These are phyloP conservation scores for Neurospora crassa DNA, from an alignment of 2,329 filamentous ascomycete genomes.

Conservation along the genomic window DNA sequence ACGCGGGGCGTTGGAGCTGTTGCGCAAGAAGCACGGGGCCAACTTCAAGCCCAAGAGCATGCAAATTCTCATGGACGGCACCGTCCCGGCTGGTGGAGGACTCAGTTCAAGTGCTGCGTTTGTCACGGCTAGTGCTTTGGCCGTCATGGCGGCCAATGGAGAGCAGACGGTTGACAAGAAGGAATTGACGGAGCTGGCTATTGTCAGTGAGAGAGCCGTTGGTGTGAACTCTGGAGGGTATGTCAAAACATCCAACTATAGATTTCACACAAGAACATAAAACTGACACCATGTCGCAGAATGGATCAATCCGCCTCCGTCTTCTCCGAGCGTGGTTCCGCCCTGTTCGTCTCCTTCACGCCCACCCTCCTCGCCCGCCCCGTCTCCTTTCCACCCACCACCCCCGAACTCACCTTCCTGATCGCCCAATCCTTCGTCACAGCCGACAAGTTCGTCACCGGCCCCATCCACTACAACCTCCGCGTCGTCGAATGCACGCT, in stretches of 20 bases:
- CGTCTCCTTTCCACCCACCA: constrained; percentile 71
- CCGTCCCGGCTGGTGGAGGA: constrained; percentile 83
- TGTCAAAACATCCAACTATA: constrained; percentile 22
- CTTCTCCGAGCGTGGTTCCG: constrained; percentile 76
- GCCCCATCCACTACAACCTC: constrained; percentile 90
- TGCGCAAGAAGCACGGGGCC: constrained; percentile 54
- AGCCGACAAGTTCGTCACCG: constrained; percentile 90
- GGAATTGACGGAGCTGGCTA: constrained; percentile 82
- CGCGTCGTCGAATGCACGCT: constrained; percentile 92
- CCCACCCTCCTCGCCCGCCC: constrained; percentile 68
- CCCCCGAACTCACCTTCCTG: constrained; percentile 79
- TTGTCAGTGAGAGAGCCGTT: constrained; percentile 87
- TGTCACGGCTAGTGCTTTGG: constrained; percentile 80
- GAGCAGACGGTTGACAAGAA: constrained; percentile 76
- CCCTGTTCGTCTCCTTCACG: constrained; percentile 83
- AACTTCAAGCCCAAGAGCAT: constrained; percentile 64
- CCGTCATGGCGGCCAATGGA: constrained; percentile 79
- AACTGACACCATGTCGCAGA: constrained; percentile 30
- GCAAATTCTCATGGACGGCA: constrained; percentile 84
- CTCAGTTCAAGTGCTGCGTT: constrained; percentile 92
- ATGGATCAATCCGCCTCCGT: constrained; percentile 98
- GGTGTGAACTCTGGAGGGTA: constrained; percentile 94
- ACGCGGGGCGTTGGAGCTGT: constrained; percentile 66
- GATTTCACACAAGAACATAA: not conserved
- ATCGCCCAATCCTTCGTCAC: constrained; percentile 92